phyloP scores from a whole-genome alignment of 805 yeast genomes.

The Kodamaea lidongshanica region DNA sequence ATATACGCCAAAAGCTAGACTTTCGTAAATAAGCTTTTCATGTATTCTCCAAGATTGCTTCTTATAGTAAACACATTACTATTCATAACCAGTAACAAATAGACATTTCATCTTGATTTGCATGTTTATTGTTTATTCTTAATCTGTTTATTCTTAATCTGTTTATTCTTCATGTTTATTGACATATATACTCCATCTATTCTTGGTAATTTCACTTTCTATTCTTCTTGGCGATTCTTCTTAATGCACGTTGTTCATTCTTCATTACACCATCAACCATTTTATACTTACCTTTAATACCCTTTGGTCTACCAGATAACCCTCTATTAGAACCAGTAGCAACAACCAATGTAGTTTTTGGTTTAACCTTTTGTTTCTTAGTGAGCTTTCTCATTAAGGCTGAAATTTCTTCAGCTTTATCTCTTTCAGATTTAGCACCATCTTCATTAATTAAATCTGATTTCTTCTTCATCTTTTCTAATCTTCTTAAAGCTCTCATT shows the following conservation, averaged over 20 bases:
- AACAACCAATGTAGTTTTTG: constrained; percentile 81
- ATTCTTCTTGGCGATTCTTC: constrained; percentile 81
- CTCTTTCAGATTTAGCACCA: constrained; percentile 78
- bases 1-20: too few species aligned
- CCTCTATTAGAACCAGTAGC: constrained; percentile 85
- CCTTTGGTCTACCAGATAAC: constrained; percentile 90
- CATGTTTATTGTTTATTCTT: too few species aligned
- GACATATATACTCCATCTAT: too few species aligned
- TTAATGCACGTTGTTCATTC: constrained; percentile 93
- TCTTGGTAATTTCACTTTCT: constrained; percentile 44
- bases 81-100: too few species aligned
- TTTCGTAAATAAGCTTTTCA: too few species aligned
- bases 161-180: too few species aligned
- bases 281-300: constrained; percentile 94
- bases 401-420: constrained; percentile 89
- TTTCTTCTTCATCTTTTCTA: constrained; percentile 88
- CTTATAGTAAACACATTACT: too few species aligned
- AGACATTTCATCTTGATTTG: too few species aligned
- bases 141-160: too few species aligned
- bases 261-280: constrained; percentile 98
- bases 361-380: constrained; percentile 65
- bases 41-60: too few species aligned
- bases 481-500: constrained; percentile 80
- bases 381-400: constrained; percentile 76
- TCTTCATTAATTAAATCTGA: constrained; percentile 88